Percentiles rank a stretch among this genome's conserved stretches.
Conservation (phyloP, 805 yeast genomes). For the Ogataea philodendri region DNA sequence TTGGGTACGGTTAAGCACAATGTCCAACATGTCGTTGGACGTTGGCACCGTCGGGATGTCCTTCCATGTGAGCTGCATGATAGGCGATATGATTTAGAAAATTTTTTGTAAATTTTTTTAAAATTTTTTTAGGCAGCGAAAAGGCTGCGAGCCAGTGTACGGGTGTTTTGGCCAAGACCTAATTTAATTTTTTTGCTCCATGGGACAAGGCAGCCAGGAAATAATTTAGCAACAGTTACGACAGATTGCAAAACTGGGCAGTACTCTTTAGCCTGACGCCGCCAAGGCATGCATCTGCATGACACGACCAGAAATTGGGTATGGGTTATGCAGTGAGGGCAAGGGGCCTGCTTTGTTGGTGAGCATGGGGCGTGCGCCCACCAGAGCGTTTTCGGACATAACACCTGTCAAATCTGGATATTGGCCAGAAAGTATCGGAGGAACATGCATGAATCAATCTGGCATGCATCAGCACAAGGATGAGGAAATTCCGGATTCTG, state of each 20-base stretch:
- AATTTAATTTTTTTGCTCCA: neutral
- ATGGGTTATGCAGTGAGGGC: no score
- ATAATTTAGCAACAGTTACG: no score
- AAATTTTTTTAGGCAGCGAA: no score
- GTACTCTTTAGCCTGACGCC: no score
- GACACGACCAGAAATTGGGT: no score
- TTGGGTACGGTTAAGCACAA: conserved; percentile 95
- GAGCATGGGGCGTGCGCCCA: no score
- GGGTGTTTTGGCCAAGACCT: neutral
- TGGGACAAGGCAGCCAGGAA: neutral
- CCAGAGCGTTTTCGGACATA: no score
- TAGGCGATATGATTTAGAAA: conserved; percentile 14
- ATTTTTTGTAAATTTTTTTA: conserved; percentile 7
- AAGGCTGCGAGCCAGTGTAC: conserved; percentile 4
- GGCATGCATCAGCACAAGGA: no score
- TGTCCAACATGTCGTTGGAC: conserved; percentile 90
- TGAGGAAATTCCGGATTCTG: no score
- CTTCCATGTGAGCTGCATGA: conserved; percentile 97
- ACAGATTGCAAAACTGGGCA: neutral
- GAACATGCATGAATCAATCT: neutral
- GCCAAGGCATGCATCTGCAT: no score
- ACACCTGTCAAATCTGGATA: conserved; percentile 1
- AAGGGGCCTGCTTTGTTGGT: no score
- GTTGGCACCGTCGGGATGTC: conserved; percentile 95
- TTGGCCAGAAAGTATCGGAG: conserved; percentile 1